These are phyloP conservation scores for Calvatia gigantea DNA, from an alignment of 768 basidiomycete species.

Conservation along the genomic window DNA sequence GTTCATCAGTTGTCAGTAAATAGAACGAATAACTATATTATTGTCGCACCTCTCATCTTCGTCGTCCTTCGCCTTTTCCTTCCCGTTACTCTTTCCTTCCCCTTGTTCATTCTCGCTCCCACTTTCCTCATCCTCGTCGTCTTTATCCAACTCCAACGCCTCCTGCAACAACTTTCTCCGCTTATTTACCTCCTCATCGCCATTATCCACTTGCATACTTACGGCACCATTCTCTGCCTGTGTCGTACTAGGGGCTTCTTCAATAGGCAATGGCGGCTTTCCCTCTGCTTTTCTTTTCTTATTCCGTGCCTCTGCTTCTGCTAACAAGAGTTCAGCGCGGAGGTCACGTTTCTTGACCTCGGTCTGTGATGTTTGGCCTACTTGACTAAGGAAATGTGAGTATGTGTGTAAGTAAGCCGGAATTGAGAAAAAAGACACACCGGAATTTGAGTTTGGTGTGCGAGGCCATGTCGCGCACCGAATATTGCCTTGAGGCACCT, in stretches of 20 bases:
- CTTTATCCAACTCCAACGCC: slow-evolving; percentile 83
- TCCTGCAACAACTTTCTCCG: slow-evolving; percentile 86
- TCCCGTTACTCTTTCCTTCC: slow-evolving; percentile 27
- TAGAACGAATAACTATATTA: not conserved
- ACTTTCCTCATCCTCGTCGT: slow-evolving; percentile 74
- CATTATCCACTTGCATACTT: slow-evolving; percentile 6
- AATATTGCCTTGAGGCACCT: slow-evolving; percentile 89
- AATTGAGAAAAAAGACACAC: slow-evolving; percentile 29
- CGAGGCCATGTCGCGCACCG: slow-evolving; percentile 88
- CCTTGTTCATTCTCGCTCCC: slow-evolving; percentile 31
- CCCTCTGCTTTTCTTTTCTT: slow-evolving; percentile 94
- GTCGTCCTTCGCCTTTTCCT: slow-evolving; percentile 33
- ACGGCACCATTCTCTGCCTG: not conserved
- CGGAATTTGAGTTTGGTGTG: slow-evolving; percentile 99
- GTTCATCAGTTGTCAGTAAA: not conserved
- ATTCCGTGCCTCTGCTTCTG: slow-evolving; percentile 84
- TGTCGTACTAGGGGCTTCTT: slow-evolving; percentile 29
- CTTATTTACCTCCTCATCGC: slow-evolving; percentile 68
- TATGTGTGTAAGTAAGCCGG: not conserved
- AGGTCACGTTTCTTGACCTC: slow-evolving; percentile 83
- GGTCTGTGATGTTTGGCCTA: slow-evolving; percentile 78
- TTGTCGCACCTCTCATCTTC: slow-evolving; percentile 45
- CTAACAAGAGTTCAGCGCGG: slow-evolving; percentile 74
- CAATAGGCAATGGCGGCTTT: slow-evolving; percentile 40
- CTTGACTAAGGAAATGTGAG: slow-evolving; percentile 64